Conservation (phyloP, 2,329 filamentous ascomycete genomes). For the Bipolaris cookei region DNA sequence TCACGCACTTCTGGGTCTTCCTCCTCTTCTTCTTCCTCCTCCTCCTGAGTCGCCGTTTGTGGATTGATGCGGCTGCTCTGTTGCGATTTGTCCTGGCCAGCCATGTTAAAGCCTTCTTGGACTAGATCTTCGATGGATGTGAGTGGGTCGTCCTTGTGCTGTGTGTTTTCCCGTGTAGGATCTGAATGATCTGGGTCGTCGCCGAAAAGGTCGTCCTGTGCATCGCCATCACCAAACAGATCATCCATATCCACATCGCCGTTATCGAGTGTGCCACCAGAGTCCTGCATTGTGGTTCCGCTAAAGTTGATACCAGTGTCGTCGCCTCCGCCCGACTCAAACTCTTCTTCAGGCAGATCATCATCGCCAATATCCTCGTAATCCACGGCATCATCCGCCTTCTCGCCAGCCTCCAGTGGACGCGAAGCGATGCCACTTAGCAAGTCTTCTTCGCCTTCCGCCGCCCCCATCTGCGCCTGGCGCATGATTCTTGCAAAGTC, state of each 20-base stretch:
- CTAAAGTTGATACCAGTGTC: constrained; percentile 34
- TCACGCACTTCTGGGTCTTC: constrained; percentile 45
- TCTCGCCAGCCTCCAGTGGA: constrained; percentile 65
- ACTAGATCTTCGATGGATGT: constrained; percentile 37
- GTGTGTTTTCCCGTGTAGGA: constrained; percentile 31
- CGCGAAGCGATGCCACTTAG: constrained; percentile 37
- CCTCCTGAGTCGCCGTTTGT: constrained; percentile 26
- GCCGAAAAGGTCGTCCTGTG: constrained; percentile 48
- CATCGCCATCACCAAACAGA: constrained; percentile 66
- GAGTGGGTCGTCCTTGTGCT: constrained; percentile 50
- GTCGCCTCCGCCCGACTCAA: constrained; percentile 27
- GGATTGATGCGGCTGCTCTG: constrained; percentile 23
- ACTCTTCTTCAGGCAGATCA: constrained; percentile 78
- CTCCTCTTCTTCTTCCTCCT: constrained; percentile 38
- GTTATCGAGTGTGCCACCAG: constrained; percentile 24
- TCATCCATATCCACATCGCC: constrained; percentile 66
- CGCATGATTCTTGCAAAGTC: constrained; percentile 30
- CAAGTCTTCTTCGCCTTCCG: constrained; percentile 30
- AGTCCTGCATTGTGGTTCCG: constrained; percentile 42
- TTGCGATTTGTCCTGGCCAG: constrained; percentile 27
- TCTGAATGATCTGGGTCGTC: constrained; percentile 30
- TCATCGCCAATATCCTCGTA: constrained; percentile 92
- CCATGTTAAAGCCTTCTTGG: constrained; percentile 8
- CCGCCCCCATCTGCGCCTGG: constrained; percentile 28
- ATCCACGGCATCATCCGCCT: constrained; percentile 91